A percentile compares a stretch with the other conserved stretches of the same genome.
phyloP scores from a whole-genome alignment of 2,329 filamentous ascomycete genomes.

The Curvularia lunata region DNA sequence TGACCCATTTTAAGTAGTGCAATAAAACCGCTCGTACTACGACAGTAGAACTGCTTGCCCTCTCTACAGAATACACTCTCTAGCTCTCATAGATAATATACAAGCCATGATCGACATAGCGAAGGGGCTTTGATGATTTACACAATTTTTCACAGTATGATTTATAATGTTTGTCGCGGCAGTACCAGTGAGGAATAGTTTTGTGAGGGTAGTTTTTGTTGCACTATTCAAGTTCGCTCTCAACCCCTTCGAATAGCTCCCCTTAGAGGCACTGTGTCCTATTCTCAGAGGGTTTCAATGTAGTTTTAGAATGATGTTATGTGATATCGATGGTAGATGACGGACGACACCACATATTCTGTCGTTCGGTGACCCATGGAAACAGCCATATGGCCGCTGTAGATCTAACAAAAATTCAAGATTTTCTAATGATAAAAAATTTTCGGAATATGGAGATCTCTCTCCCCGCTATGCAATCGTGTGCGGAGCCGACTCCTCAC shows the following conservation, averaged over 20 bases:
- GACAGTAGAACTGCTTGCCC: too few relatives aligned
- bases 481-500: constrained; percentile 13
- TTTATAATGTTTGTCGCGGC: too few relatives aligned
- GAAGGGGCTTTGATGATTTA: too few relatives aligned
- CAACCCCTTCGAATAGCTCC: neutral
- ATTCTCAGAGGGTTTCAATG: neutral
- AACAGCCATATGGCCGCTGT: neutral
- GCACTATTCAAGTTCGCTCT: too few relatives aligned
- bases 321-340: neutral
- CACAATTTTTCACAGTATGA: too few relatives aligned
- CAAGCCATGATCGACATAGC: too few relatives aligned
- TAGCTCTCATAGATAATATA: too few relatives aligned
- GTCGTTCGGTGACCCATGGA: too few relatives aligned
- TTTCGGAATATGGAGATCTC: neutral
- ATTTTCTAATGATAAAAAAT: neutral
- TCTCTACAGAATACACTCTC: too few relatives aligned
- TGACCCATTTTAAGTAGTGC: neutral
- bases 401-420: neutral
- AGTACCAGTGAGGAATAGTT: too few relatives aligned
- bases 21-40: neutral
- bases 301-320: neutral
- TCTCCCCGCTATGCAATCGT: neutral
- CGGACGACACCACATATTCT: neutral
- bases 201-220: too few relatives aligned
- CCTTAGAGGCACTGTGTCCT: neutral